A percentile compares a stretch with the other conserved stretches of the same genome.
These are phyloP conservation scores for Exutisphaerella laricina DNA, from an alignment of 2,329 filamentous ascomycete genomes.

Conservation along the genomic window DNA sequence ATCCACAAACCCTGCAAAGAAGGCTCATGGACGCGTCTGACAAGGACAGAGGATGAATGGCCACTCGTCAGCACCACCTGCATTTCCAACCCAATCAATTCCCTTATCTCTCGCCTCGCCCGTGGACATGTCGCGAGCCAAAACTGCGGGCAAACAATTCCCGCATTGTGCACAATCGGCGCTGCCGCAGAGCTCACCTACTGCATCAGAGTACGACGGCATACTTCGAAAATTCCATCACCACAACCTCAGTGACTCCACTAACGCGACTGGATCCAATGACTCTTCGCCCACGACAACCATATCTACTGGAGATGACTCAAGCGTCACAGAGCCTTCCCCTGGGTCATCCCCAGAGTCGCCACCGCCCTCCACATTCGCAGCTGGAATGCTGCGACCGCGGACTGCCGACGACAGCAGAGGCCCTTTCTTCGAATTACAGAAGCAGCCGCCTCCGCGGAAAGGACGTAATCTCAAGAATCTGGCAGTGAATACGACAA, in stretches of 20 bases:
- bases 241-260: slow-evolving; percentile 72
- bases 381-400: slow-evolving; percentile 48
- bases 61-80: slow-evolving; percentile 16
- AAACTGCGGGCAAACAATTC: slow-evolving; percentile 23
- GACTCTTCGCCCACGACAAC: slow-evolving; percentile 95
- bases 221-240: slow-evolving; percentile 48
- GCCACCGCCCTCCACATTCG: slow-evolving; percentile 64
- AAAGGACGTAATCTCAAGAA: slow-evolving; percentile 80
- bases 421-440: slow-evolving; percentile 51
- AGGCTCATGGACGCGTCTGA: slow-evolving; percentile 26
- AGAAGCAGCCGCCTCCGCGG: slow-evolving; percentile 48
- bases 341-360: slow-evolving; percentile 92
- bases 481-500: slow-evolving; percentile 66
- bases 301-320: slow-evolving; percentile 85
- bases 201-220: slow-evolving; percentile 24
- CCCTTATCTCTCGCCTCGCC: slow-evolving; percentile 15
- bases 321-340: slow-evolving; percentile 81
- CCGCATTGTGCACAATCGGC: slow-evolving; percentile 18
- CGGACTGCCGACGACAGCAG: slow-evolving; percentile 46
- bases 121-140: slow-evolving; percentile 24
- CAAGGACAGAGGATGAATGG: slow-evolving; percentile 25
- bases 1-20: slow-evolving; percentile 10
- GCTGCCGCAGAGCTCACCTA: slow-evolving; percentile 10
- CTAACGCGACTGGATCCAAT: slow-evolving; percentile 72
- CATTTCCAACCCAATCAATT: slow-evolving; percentile 16